phyloP scores from a whole-genome alignment of 1,139 yeast species.

The Taphrina flavorubra region DNA sequence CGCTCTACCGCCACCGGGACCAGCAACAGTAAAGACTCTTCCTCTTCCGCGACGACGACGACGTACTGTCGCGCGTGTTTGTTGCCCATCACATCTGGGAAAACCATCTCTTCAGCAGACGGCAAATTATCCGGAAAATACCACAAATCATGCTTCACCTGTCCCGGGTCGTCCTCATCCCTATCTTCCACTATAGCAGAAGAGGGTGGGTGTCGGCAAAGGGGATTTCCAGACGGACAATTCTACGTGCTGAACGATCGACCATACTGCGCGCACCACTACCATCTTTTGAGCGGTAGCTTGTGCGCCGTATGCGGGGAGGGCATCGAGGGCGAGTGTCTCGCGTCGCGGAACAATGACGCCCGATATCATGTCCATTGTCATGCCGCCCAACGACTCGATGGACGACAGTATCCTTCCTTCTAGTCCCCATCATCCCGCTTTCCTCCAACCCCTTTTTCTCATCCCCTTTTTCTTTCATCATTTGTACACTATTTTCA shows the following conservation, averaged over 20 bases:
- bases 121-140: slow-evolving; percentile 76
- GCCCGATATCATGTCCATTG: slow-evolving; percentile 30
- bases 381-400: slow-evolving; percentile 20
- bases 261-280: slow-evolving; percentile 81
- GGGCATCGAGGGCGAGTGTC: slow-evolving; percentile 90
- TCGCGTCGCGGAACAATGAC: slow-evolving; percentile 65
- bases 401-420: slow-evolving; percentile 7
- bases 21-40: too few species aligned
- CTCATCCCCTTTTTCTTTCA: neutral
- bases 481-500: too few species aligned
- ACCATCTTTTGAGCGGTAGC: slow-evolving; percentile 76
- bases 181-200: too few species aligned
- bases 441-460: neutral
- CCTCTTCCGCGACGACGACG: neutral
- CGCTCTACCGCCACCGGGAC: too few species aligned
- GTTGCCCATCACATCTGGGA: slow-evolving; percentile 55
- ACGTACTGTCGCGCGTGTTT: slow-evolving; percentile 59
- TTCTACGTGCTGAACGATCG: slow-evolving; percentile 79
- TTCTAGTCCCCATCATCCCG: neutral
- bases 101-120: slow-evolving; percentile 76
- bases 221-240: slow-evolving; percentile 59
- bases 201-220: neutral
- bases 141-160: slow-evolving; percentile 80
- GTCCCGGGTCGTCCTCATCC: slow-evolving; percentile 52
- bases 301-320: slow-evolving; percentile 70